Base-by-base conservation (phyloP, 2,329 filamentous ascomycete genomes). In the Apiospora arundinis region DNA sequence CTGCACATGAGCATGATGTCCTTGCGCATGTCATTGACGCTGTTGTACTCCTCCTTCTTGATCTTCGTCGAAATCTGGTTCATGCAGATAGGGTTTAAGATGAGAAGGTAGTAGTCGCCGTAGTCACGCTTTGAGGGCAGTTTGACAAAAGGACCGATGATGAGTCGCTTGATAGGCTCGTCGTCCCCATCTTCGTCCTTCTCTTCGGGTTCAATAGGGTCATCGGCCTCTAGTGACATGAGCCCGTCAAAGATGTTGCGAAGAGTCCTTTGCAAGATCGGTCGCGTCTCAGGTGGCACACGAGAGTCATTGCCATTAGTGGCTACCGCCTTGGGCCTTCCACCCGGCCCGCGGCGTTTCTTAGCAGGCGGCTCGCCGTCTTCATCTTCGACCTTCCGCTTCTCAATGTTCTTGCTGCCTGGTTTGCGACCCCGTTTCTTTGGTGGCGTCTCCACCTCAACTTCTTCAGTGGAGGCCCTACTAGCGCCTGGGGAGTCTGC, bases 91-190 rank as follows among this genome's bases (percentile, higher is more conserved):
- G 96, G 96, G 70, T 92, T 92, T 79, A 92, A 90, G 81, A 99
- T 99, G 81, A 98, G 91, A 80, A 95, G 85, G 81, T 98, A 99
- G 85, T 99, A 99, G 80, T 98, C 95, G 37, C 94, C 93, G 79
- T 97, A 99, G 72, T 95, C 91, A 72, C 92, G 92, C 84, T 94
- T 97, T 52, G 94, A 92, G 0, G 95, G 95, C 44, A 98, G 87
- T 79, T 96, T 95, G 81, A 98, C 89, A 82, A 99, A 99, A 0
- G 95, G 95, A 44, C 95, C 95, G 74, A 98, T 98, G 79, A 98
- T 94, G 70, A 94, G 89, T 67, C 95, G 93, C 76, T 92, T 92
- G 60, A 84, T 83, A 1, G 87, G 85, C 70, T 88, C 89, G 6
- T 86, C 87, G 9, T 90, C 89, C 18, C 56, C 56, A 25, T 87